phyloP scores from a whole-genome alignment of 2,329 filamentous ascomycete genomes.

The Pseudogymnoascus sp. region DNA sequence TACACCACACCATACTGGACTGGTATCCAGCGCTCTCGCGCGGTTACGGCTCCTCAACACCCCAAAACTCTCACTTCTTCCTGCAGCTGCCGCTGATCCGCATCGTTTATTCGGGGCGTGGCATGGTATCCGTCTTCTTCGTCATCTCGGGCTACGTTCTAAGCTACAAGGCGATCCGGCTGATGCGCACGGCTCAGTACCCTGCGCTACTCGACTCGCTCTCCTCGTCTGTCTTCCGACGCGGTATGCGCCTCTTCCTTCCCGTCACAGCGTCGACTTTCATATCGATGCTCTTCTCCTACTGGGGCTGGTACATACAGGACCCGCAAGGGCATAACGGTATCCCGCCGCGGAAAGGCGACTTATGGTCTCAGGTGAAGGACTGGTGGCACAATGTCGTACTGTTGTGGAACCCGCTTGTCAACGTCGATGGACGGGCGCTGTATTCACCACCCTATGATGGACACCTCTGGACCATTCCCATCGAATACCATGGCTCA shows the following conservation, averaged over 20 bases:
- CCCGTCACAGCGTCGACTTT: slow-evolving; percentile 39
- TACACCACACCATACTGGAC: slow-evolving; percentile 39
- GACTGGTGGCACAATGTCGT: not conserved
- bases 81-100: slow-evolving; percentile 40
- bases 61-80: slow-evolving; percentile 28
- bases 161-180: slow-evolving; percentile 37
- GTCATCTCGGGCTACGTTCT: slow-evolving; percentile 44
- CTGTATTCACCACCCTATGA: slow-evolving; percentile 19
- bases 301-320: not conserved
- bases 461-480: slow-evolving; percentile 27
- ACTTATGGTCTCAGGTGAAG: not conserved
- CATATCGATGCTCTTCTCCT: slow-evolving; percentile 18
- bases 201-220: slow-evolving; percentile 30
- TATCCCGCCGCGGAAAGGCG: not conserved
- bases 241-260: slow-evolving; percentile 40
- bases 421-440: not conserved
- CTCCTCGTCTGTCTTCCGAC: slow-evolving; percentile 40
- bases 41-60: slow-evolving; percentile 26
- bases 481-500: slow-evolving; percentile 27
- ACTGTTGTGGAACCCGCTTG: not conserved
- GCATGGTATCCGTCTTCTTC: slow-evolving; percentile 46
- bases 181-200: slow-evolving; percentile 30
- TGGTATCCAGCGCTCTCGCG: slow-evolving; percentile 28
- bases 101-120: slow-evolving; percentile 37
- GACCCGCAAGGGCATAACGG: slow-evolving; percentile 8